Conservation (phyloP, 176 grass and related monocot genomes). For the Miscanthus lutarioriparius region DNA sequence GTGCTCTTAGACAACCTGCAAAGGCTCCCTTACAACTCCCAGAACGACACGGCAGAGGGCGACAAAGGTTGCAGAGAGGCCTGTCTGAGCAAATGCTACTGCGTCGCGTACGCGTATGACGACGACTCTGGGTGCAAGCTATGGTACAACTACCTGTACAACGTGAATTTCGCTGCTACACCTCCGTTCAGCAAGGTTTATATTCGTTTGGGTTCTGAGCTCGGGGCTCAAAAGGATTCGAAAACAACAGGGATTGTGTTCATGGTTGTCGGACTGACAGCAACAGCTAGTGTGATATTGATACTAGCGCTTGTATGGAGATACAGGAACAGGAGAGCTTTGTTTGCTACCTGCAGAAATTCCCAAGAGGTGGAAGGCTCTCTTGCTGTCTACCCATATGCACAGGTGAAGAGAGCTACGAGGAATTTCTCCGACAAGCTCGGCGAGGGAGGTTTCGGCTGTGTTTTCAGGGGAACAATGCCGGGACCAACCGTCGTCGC, state of each 20-base stretch:
- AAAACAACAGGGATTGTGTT: no score
- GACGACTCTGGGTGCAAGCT: background rate
- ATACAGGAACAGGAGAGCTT: no score
- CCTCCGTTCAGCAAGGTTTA: conserved; percentile 16
- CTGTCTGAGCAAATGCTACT: background rate
- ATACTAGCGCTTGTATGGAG: background rate
- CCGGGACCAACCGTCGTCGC: background rate
- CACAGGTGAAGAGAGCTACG: background rate
- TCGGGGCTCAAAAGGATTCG: no score
- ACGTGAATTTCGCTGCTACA: background rate
- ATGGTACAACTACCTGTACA: conserved; percentile 6
- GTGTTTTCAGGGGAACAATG: background rate
- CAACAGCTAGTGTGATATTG: no score
- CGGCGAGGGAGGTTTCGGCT: conserved; percentile 8
- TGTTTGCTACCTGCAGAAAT: background rate
- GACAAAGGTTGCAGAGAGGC: background rate
- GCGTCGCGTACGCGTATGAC: background rate
- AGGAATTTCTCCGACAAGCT: conserved; percentile 10
- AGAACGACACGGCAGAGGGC: background rate
- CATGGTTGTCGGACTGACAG: no score
- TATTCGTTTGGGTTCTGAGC: no score
- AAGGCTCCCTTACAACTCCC: background rate
- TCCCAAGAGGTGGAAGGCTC: background rate
- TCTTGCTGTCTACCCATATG: background rate
- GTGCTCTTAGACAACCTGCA: background rate